These are phyloP conservation scores for Yamadazyma nakazawae DNA, from an alignment of 805 yeast genomes.

Conservation along the genomic window DNA sequence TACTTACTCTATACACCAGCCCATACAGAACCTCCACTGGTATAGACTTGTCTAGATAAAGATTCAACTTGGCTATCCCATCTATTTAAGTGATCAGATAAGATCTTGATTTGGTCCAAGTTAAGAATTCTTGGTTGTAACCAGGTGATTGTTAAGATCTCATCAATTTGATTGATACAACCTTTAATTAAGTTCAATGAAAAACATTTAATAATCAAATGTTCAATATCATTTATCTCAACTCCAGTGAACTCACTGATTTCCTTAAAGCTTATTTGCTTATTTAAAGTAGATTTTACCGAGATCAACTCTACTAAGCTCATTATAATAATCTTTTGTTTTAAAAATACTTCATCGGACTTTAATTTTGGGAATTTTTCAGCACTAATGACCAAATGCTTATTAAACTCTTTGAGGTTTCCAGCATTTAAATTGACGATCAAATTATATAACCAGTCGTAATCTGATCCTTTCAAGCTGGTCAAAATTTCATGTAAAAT, in stretches of 20 bases:
- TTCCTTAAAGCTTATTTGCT: constrained; percentile 68
- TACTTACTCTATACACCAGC: constrained; percentile 23
- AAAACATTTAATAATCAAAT: constrained; percentile 85
- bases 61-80: constrained; percentile 79
- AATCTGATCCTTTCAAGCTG: constrained; percentile 40
- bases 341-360: constrained; percentile 60
- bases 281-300: constrained; percentile 66
- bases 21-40: constrained; percentile 43
- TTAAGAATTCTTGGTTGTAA: constrained; percentile 94
- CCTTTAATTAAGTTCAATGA: constrained; percentile 83
- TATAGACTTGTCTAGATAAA: constrained; percentile 43
- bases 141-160: constrained; percentile 83
- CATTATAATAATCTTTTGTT: constrained; percentile 90
- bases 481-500: constrained; percentile 81
- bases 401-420: constrained; percentile 63
- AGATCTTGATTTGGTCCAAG: constrained; percentile 68
- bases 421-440: constrained; percentile 75
- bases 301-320: constrained; percentile 86
- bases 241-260: constrained; percentile 68
- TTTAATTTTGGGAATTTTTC: constrained; percentile 53
- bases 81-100: constrained; percentile 65
- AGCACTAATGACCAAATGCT: constrained; percentile 37
- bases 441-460: constrained; percentile 70
- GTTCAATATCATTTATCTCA: constrained; percentile 75
- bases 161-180: constrained; percentile 82